Conservation (phyloP, 371 early-diverging fungal genomes). For the Fennellomyces sp. region DNA sequence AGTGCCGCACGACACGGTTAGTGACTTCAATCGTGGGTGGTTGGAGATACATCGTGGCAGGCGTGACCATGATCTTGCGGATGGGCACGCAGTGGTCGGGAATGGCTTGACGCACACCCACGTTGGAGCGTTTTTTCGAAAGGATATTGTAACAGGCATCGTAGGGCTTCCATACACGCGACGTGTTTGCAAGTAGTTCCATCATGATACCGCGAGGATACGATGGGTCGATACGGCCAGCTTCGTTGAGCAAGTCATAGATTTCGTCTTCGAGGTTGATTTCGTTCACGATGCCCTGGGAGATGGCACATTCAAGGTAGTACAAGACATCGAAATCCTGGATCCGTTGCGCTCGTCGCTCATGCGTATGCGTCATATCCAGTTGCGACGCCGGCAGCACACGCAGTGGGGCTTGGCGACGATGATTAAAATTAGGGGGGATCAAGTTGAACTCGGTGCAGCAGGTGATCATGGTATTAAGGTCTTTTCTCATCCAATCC, state of each 20-base stretch:
- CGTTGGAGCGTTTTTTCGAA: conserved; percentile 19
- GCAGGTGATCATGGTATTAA: conserved; percentile 28
- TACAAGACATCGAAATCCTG: conserved; percentile 47
- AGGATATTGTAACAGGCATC: conserved; percentile 19
- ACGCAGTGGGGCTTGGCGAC: background rate
- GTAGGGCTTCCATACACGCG: conserved; percentile 47
- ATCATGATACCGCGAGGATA: conserved; percentile 42
- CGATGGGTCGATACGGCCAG: conserved; percentile 16
- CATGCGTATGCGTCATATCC: conserved; percentile 15
- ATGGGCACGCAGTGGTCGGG: conserved; percentile 58
- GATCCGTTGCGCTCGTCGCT: conserved; percentile 18
- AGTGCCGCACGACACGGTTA: conserved; percentile 71
- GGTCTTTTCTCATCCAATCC: background rate
- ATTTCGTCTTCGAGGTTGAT: conserved; percentile 43
- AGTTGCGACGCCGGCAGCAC: conserved; percentile 5
- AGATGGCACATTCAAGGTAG: conserved; percentile 48
- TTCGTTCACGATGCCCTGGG: conserved; percentile 36
- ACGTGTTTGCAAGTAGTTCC: conserved; percentile 22
- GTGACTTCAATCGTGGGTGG: conserved; percentile 62
- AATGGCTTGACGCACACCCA: conserved; percentile 21
- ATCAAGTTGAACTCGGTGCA: conserved; percentile 49
- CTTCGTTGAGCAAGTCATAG: conserved; percentile 15
- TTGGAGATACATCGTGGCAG: conserved; percentile 57
- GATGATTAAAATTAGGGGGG: conserved; percentile 15
- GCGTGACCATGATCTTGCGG: conserved; percentile 68